Evolutionary conservation across 2,329 filamentous ascomycete genomes (phyloP).

Genomic region (Phaeoacremonium minimum): DNA sequence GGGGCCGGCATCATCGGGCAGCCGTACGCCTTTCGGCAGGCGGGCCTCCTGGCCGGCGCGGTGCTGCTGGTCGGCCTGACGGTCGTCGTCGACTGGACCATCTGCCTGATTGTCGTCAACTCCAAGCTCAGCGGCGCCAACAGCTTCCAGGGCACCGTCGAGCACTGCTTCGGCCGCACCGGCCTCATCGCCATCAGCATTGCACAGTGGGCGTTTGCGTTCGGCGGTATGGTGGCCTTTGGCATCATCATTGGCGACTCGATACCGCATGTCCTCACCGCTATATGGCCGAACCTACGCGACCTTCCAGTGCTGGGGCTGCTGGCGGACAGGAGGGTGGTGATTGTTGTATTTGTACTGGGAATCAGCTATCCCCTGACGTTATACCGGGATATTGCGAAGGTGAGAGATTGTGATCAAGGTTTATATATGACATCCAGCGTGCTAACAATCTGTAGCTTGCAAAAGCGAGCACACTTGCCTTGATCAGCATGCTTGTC

Average conservation of each 20-base stretch:
- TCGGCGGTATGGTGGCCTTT: constrained; percentile 98
- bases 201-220: constrained; percentile 97
- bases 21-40: constrained; percentile 93
- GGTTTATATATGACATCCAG: constrained; percentile 3
- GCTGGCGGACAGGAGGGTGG: constrained; percentile 73
- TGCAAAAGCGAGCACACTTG: constrained; percentile 91
- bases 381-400: constrained; percentile 93
- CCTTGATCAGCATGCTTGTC: constrained; percentile 85
- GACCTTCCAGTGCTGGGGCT: constrained; percentile 75
- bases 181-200: constrained; percentile 84
- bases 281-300: constrained; percentile 73
- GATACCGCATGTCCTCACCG: constrained; percentile 83
- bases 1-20: constrained; percentile 74
- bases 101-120: constrained; percentile 94
- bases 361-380: constrained; percentile 87
- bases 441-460: constrained; percentile 59
- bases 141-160: constrained; percentile 93
- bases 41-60: constrained; percentile 77
- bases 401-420: constrained; percentile 51
- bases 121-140: constrained; percentile 92
- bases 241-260: constrained; percentile 96
- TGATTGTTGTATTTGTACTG: constrained; percentile 84
- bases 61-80: constrained; percentile 76
- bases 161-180: constrained; percentile 86
- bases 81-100: constrained; percentile 91